Base-by-base conservation (phyloP, 78 protist genomes). In the Emiliania huxleyi region DNA sequence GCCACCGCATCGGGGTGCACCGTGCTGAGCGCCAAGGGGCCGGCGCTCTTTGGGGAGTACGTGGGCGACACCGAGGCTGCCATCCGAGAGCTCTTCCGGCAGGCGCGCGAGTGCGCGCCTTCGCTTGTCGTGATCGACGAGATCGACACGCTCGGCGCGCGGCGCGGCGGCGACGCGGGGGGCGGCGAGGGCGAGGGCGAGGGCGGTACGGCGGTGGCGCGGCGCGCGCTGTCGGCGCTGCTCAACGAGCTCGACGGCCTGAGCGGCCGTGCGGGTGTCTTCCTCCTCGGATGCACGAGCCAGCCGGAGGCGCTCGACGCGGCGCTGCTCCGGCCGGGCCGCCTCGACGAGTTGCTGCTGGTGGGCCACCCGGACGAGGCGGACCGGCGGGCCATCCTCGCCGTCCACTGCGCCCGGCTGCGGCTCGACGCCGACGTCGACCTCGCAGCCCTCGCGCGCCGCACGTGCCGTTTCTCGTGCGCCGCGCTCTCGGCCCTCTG, bases 191-290 rank as follows among this genome's bases (percentile, higher is more conserved):
- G 46, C 12, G 87, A 22, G 18, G 23, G 29, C 4, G 87, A 29
- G 48, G 77, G 77, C 77, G 87, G 45, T 38, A 29, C 25, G 23
- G 15, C 21, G 19, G 87, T 22, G n/a, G 23, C n/a, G 48, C 40
- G 1, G 48, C 89, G 89, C 55, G 89, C 89, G 42, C 89, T 81
- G 21, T 81, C 89, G 4, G 23, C 89, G 22, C 38, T 81, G n/a
- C 55, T 81, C 33, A 81, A 81, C 55, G 89, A 81, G 56, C 35
- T 81, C 37, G 89, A 81, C 89, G 89, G 89, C 89, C 29, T 81
- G 29, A 40, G 56, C 33, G 75, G 75, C 2, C 75, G 75, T 26
- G 75, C 56, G 22, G 56, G 21, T 56, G 56, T 81, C 89, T 18
- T 81, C 55, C 19, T 81, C 40, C n/a, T 81, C 22, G 89, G 37